Base-by-base conservation (phyloP, 116 monocot genomes). In the Posidonia oceanica region DNA sequence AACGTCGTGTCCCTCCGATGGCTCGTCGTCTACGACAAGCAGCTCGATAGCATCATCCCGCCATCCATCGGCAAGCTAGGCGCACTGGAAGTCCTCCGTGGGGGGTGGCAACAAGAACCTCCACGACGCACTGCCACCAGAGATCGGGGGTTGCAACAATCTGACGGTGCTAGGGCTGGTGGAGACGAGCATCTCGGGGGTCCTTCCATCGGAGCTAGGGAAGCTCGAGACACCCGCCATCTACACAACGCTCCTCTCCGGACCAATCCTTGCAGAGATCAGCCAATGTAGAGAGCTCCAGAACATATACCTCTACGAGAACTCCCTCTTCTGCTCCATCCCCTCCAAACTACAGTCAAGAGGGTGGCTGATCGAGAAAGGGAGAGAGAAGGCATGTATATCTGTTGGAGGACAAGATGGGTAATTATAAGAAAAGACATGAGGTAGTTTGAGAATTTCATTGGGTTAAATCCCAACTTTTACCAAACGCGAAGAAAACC, bases 91-190 rank as follows among this genome's bases (percentile, higher is more conserved):
- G 80, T 90, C n/a, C 41, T 94, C 66, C 77, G 94, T 0, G 91
- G 80, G 15, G n/a, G 91, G 91, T 52, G 88, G 88, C 3, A 91
- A 91, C 79, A 84, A 86, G 84, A 86, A 91, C 36, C 84, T 95
- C 17, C 70, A 76, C 3, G 88, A 91, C 0, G 39, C 79, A 2
- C 21, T 95, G 54, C 95, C 95, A 8, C 23, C 54, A 18, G 86
- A 91, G 72, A 95, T 95, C 4, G 88, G 95, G 16, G 86, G 91
- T 37, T 95, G 95, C 74, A 61, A 67, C 4, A 79, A 69, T 11
- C 72, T 95, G 3, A 59, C 58, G 5, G 83, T 88, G 82, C 60
- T 95, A 3, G 95, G 95, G 1, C 74, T 95, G 5, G 91, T 91
- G 1, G 95, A 95, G 78, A 95, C 95, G 18, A 77, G 88, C 74